Conservation (phyloP, 179 eudicot genomes). For the Actinidia chinensis region DNA sequence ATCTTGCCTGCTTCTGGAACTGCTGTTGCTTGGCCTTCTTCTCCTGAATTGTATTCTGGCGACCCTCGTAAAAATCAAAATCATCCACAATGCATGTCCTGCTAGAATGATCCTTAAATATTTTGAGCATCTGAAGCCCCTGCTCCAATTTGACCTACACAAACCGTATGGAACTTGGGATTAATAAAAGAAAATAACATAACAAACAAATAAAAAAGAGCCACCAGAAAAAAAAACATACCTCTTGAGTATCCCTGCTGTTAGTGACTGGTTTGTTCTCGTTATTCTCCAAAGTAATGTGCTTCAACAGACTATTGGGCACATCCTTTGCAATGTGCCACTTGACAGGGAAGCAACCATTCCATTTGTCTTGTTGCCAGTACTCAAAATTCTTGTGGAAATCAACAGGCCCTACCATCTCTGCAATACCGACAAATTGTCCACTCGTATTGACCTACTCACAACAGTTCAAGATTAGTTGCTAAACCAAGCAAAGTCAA, state of each 20-base stretch:
- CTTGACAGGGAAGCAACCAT: slow-evolving; percentile 84
- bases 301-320: slow-evolving; percentile 81
- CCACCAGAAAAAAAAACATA: slow-evolving; percentile 14
- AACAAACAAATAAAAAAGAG: background rate
- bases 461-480: background rate
- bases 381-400: slow-evolving; percentile 75
- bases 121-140: slow-evolving; percentile 63
- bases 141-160: slow-evolving; percentile 81
- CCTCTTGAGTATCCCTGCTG: slow-evolving; percentile 99
- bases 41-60: slow-evolving; percentile 73
- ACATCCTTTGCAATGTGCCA: slow-evolving; percentile 95
- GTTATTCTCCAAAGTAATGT: slow-evolving; percentile 74
- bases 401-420: slow-evolving; percentile 84
- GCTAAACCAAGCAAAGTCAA: background rate
- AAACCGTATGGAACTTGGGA: background rate
- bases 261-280: slow-evolving; percentile 94
- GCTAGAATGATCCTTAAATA: slow-evolving; percentile 66
- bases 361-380: slow-evolving; percentile 99
- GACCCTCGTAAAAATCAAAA: slow-evolving; percentile 76
- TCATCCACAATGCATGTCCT: slow-evolving; percentile 79
- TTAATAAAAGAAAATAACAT: background rate
- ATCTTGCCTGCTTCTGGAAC: slow-evolving; percentile 62
- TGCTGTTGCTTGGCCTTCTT: slow-evolving; percentile 79
- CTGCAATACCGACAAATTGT: slow-evolving; percentile 90
- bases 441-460: slow-evolving; percentile 87